Evolutionary conservation across 768 basidiomycete species (phyloP), one percentile per base, ranked within the genome.

Genomic region (Leccinum aurantiacum): DNA sequence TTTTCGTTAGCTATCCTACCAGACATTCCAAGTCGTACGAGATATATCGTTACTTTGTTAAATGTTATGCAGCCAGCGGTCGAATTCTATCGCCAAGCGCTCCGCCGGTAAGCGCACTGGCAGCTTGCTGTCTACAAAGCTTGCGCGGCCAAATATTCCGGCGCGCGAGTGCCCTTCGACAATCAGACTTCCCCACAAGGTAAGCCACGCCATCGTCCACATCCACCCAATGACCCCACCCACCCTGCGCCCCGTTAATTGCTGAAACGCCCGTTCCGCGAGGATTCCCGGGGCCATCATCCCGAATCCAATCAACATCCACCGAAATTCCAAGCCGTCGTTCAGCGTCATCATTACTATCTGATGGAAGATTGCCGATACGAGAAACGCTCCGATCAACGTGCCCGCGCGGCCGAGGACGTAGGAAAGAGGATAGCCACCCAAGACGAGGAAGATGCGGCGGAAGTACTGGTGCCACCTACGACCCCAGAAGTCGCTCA

Each of bases 311-410:
- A 80, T 77, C 0, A 74, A 68, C 46, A 83, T 75, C 29, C 65
- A 57, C 62, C 59, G 56, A n/a, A 80, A 73, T 29, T 85, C 82
- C 1, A 75, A 71, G 6, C 78, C 80, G 8, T 72, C 68, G 2
- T 81, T 79, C 76, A 85, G 75, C 1, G 80, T 78, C 78, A 81
- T 82, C 52, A 83, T 49, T 6, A 79, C 79, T 8, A 80, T 49
- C 57, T 83, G 76, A 60, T 90, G 89, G 15, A 88, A 67, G 9
- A 85, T 37, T 2, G 77, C 86, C 0, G 88, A 89, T 4, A 80
- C 67, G 1, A 82, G 60, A 67, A 89, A 89, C 6, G 79, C 78
- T 9, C 86, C 85, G 2, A 89, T 44, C 3, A 88, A 72, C 1
- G 71, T 75, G 2, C 82, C 85, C 1, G 67, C 56, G 8, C 80